Conservation (phyloP, 75 land plant genomes). For the Picea sitchensis region DNA sequence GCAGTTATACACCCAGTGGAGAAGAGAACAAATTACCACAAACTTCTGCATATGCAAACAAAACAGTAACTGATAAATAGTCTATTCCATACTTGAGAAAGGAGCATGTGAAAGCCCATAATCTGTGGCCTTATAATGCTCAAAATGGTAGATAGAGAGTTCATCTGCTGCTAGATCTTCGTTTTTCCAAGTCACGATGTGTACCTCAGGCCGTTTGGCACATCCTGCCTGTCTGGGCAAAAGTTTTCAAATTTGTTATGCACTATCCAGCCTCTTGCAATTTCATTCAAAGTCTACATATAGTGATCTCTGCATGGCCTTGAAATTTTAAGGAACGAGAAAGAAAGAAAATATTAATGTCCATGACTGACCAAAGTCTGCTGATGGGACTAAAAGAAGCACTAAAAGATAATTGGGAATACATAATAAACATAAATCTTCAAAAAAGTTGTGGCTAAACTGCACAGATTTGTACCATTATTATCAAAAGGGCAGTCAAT, state of each 20-base stretch:
- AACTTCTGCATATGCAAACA: not conserved
- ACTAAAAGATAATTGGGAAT: not conserved
- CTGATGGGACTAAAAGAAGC: too few relatives aligned
- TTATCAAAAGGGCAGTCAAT: not conserved
- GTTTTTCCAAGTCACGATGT: slow-evolving; percentile 84
- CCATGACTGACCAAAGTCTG: not conserved
- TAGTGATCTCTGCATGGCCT: not conserved
- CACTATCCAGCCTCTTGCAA: not conserved
- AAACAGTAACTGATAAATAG: not conserved
- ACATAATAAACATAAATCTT: too few relatives aligned
- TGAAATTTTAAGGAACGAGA: not conserved
- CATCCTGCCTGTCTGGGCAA: slow-evolving; percentile 39
- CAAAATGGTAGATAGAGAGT: slow-evolving; percentile 87
- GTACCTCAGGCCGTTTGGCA: slow-evolving; percentile 97
- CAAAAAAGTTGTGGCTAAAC: not conserved
- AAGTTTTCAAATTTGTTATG: slow-evolving; percentile 7
- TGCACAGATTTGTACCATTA: not conserved
- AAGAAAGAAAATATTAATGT: too few relatives aligned
- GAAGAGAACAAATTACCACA: not conserved
- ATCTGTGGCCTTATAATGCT: slow-evolving; percentile 97
- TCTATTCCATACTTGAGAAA: slow-evolving; percentile 45
- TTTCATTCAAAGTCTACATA: not conserved
- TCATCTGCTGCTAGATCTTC: slow-evolving; percentile 97
- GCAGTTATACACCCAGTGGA: not conserved
- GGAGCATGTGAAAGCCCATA: slow-evolving; percentile 94